Evolutionary conservation across 1,139 yeast species (phyloP), one percentile per base, ranked within the genome.

Genomic region (Yamadazyma dushanensis): DNA sequence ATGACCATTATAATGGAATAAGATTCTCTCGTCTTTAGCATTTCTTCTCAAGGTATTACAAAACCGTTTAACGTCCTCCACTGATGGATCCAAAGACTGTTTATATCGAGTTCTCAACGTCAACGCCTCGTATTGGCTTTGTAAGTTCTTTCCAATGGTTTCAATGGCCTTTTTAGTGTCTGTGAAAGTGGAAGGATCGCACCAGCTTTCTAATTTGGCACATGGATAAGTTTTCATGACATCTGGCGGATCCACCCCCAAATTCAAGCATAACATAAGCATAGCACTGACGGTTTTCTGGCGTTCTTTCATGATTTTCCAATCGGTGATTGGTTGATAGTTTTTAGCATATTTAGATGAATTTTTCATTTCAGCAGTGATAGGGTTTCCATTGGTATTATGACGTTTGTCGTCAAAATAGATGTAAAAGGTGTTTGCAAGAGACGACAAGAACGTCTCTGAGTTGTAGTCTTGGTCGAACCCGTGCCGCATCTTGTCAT

Each of bases 221-320:
- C 96, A 87, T 1, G 97, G 97, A 45, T 86, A 90, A 0, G 97
- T 89, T 58, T 89, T 88, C 61, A 87, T 80, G 24, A 90, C 80
- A 59, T 94, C 98, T 1, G 99, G 98, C 3, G 99, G 98, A 48
- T 92, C 97, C 3, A 92, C 97, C 4, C 98, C 97, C 33, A 92
- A 66, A 54, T 94, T 92, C 29, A 92, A 68, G 57, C 99, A 92
- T 33, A 92, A 64, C 35, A 92, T 90, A 19, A 92, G 67, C 10
- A 96, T 97, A 0, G 97, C 98, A 41, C 87, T 81, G n/a, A 90
- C 89, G 1, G 99, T 94, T 55, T 90, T 84, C 54, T 86, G 96
- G 28, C 96, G 77, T 50, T 89, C 96, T 45, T 83, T 80, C 74
- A 88, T 85, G 22, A 81, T 76, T 49, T 94, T 85, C 98, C 98